Base-by-base conservation (phyloP, 495 filamentous ascomycete genomes). In the Neurospora sp. region DNA sequence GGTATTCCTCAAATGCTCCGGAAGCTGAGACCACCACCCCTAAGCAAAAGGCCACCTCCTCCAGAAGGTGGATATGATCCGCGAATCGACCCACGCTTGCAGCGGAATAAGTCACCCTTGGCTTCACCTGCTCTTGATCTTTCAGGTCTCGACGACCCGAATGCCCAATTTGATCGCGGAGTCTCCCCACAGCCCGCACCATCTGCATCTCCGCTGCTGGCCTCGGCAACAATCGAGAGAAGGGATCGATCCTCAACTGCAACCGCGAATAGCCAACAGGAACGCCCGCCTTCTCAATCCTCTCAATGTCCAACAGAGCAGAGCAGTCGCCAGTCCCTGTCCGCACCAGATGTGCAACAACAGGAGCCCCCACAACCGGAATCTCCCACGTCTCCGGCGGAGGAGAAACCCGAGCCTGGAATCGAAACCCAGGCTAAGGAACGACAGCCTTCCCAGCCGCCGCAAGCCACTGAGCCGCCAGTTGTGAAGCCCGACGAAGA, bases 41-140 rank as follows among this genome's bases (percentile, higher is more conserved):
- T 72, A 10, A 73, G 74, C 61, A 76, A 74, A 61, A 74, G 79
- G 39, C 80, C 79, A 27, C 72, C 77, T 16, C 78, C 80, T 41
- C 73, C 76, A 16, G 81, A 82, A 10, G 46, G 78, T 37, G 80
- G 80, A n/a, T 81, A 81, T 42, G 74, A 81, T 72, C 74, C 77
- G 12, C 82, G 81, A 18, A 76, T 81, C 48, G 82, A 84, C 69
- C 70, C 73, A 5, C 76, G 78, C 7, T 40, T 39, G 20, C 73
- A 69, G 12, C 71, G 69, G 18, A 69, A 75, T 38, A 70, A 44
- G 27, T 76, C 81, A 1, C 76, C 79, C 9, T 68, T 78, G 12
- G 68, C 74, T n/a, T 80, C 80, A 11, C 81, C 79, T 20, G 31
- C 37, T 42, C 41, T 73, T 8, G 73, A 74, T 48, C 35, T 53